These are phyloP conservation scores for Mycena polygramma DNA, from an alignment of 768 basidiomycete genomes.

Conservation along the genomic window DNA sequence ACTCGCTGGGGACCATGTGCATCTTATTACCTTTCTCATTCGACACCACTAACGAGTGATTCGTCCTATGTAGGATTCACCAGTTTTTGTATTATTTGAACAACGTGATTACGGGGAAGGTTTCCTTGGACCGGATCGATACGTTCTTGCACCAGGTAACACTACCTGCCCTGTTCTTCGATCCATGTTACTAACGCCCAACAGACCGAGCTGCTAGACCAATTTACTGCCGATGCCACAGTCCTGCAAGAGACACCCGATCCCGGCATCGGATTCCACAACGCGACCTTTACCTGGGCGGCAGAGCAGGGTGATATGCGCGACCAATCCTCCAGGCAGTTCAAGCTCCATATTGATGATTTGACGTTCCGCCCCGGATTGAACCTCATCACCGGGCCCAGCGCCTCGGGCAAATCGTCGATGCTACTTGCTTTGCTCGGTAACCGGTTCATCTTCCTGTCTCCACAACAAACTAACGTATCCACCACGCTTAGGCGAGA, in stretches of 20 bases:
- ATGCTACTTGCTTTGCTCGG: constrained; percentile 57
- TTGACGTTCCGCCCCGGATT: constrained; percentile 66
- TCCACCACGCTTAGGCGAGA: not conserved
- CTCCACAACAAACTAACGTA: no score
- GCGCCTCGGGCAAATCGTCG: constrained; percentile 66
- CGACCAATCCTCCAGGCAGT: constrained; percentile 53
- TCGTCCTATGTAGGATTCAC: not conserved
- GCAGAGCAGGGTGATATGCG: constrained; percentile 44
- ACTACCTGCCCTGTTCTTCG: not conserved
- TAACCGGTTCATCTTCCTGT: not conserved
- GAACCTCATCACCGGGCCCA: constrained; percentile 59
- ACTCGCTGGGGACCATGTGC: constrained; percentile 60
- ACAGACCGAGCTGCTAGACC: constrained; percentile 32
- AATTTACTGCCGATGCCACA: not conserved
- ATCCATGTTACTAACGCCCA: constrained; percentile 2
- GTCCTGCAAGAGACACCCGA: not conserved
- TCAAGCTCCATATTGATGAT: constrained; percentile 62
- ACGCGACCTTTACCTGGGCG: constrained; percentile 71
- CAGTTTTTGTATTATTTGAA: constrained; percentile 7
- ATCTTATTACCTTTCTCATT: constrained; percentile 44
- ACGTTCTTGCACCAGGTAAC: constrained; percentile 55
- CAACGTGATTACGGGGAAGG: not conserved
- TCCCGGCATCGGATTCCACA: constrained; percentile 59
- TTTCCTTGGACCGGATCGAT: constrained; percentile 55
- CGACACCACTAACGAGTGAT: not conserved